Evolutionary conservation across 1,284 basidiomycete genomes (phyloP), one percentile per base, ranked within the genome.

Genomic region (Pholiota adiposa): DNA sequence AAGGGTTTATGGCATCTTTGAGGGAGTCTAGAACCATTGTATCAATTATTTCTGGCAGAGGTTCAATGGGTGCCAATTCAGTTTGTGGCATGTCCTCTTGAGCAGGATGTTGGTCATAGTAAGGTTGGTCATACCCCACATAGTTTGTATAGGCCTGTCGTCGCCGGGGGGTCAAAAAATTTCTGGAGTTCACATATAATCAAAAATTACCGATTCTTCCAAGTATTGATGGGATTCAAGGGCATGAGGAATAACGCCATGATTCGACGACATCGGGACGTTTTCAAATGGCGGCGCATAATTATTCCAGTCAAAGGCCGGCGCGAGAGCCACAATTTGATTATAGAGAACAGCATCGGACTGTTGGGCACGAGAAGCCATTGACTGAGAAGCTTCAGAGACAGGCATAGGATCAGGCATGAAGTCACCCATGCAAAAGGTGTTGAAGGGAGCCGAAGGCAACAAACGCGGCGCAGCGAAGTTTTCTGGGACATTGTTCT

Each of bases 1-100:
- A 59, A 27, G 71, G 66, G 49, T 76, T 70, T 21, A 73, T 59
- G 19, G 63, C 51, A 36, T 67, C 62, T 25, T 49, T 36, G 21
- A n/a, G 25, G 11, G 25, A 23, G 18, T 46, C 44, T 7, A 46
- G 14, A 27, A n/a, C 23, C 12, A 27, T 14, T 2, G 44, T 7
- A 23, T 27, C 44, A 23, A 23, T 12, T n/a, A 16, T 25, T 46
- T 16, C 23, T 2, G 44, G 12, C 23, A 16, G 25, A 2, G 23
- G 5, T 6, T 46, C 2, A 3, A n/a, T 25, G 3, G 2, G 25
- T 41, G 40, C 11, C 14, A 23, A 9, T 8, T 27, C 44, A 14
- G 4, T 46, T 12, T n/a, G 21, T 3, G 23, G 21, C 41, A 11
- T 23, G 7, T 11, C n/a, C 4, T 25, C 21, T 23, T 8, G 21